Percentiles rank a stretch among this genome's conserved stretches.
Evolutionary conservation across 176 grass and related monocot genomes (phyloP).

Genomic region (Lolium rigidum): DNA sequence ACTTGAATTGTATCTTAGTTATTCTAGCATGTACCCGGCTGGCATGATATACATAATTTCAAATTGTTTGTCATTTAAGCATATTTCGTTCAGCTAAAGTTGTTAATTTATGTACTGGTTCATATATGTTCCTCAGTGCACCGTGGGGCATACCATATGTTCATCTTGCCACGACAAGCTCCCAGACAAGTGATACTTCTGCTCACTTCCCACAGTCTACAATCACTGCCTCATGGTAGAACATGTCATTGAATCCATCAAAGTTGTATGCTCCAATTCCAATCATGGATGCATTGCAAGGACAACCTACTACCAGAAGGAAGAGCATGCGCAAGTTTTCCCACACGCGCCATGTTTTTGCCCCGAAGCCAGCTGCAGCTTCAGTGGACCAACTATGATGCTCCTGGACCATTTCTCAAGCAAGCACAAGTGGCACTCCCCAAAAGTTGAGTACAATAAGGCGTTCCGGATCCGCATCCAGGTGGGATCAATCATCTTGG

Average conservation of each 20-base stretch:
- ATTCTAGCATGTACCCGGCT: neutral
- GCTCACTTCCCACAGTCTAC: neutral
- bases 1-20: neutral
- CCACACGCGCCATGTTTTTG: neutral
- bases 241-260: neutral
- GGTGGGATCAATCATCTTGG: neutral
- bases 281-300: neutral
- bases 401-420: neutral
- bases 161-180: constrained; percentile 1
- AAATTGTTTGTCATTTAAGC: neutral
- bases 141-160: neutral
- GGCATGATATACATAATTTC: neutral
- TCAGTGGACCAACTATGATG: neutral
- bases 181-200: neutral
- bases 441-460: neutral
- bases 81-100: neutral
- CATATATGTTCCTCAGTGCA: neutral
- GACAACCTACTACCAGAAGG: neutral
- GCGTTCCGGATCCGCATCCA: neutral
- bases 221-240: neutral
- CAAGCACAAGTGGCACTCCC: neutral
- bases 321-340: neutral
- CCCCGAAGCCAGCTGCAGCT: neutral
- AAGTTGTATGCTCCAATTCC: neutral
- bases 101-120: neutral